Conservation (phyloP, 768 basidiomycete genomes). For the Panus rudis region DNA sequence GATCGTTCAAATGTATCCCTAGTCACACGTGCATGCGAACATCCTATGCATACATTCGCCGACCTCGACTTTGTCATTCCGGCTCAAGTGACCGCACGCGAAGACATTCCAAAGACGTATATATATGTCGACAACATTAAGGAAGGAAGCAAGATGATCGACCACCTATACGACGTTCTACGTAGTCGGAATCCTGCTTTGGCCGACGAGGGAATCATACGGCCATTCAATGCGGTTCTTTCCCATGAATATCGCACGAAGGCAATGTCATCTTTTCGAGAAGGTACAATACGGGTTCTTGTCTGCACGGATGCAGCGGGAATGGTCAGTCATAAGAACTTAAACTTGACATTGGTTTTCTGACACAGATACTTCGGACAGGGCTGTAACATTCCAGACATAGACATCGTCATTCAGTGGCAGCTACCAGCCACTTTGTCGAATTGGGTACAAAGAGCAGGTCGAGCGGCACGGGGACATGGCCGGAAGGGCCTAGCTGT, state of each 20-base stretch:
- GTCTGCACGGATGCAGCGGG: conserved; percentile 22
- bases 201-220: conserved; percentile 5
- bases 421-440: conserved; percentile 13
- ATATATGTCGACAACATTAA: conserved; percentile 19
- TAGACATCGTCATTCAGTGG: conserved; percentile 19
- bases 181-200: not conserved
- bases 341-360: no score
- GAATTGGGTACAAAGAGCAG: conserved; percentile 13
- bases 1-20: conserved; percentile 20
- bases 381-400: conserved; percentile 16
- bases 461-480: conserved; percentile 9
- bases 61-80: conserved; percentile 24
- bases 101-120: conserved; percentile 20
- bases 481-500: conserved; percentile 12
- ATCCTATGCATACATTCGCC: conserved; percentile 14
- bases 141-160: conserved; percentile 10
- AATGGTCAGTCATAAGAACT: no score
- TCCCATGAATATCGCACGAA: conserved; percentile 9
- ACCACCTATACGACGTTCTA: conserved; percentile 8
- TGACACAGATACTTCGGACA: not conserved
- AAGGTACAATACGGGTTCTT: conserved; percentile 10
- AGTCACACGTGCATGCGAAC: conserved; percentile 18
- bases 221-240: conserved; percentile 16
- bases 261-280: conserved; percentile 19
- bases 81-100: not conserved